These are phyloP conservation scores for Claviceps arundinis DNA, from an alignment of 2,329 filamentous ascomycete genomes.

Conservation along the genomic window DNA sequence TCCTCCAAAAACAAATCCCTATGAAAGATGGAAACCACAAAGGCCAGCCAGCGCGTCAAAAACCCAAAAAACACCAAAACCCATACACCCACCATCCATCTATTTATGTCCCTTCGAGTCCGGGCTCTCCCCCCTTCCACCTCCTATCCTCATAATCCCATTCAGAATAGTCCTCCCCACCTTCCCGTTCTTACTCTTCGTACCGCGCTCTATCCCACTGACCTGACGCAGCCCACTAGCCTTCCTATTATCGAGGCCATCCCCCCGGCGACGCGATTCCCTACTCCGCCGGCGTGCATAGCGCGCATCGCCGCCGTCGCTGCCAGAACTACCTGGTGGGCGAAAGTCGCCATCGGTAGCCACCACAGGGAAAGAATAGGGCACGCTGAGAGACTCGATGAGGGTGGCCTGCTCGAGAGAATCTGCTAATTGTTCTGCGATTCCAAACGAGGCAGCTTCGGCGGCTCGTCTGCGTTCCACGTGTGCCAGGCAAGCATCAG, in stretches of 20 bases:
- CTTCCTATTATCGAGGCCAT: conserved; percentile 16
- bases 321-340: conserved; percentile 38
- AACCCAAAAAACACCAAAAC: neutral
- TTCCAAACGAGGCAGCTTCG: conserved; percentile 18
- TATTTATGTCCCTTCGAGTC: conserved; percentile 20
- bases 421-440: conserved; percentile 29
- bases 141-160: conserved; percentile 31
- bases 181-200: conserved; percentile 25
- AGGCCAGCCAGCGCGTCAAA: neutral
- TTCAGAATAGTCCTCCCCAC: conserved; percentile 29
- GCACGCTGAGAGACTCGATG: conserved; percentile 21
- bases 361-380: conserved; percentile 15
- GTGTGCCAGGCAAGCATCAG: conserved; percentile 36
- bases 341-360: conserved; percentile 16
- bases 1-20: too few species aligned
- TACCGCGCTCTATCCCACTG: conserved; percentile 16
- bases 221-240: conserved; percentile 15
- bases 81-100: neutral
- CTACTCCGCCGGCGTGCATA: conserved; percentile 17
- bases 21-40: neutral
- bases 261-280: conserved; percentile 16
- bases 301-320: conserved; percentile 22
- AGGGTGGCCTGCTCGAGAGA: conserved; percentile 30
- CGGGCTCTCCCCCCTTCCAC: conserved; percentile 26
- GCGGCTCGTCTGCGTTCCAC: conserved; percentile 31